A percentile compares a stretch with the other conserved stretches of the same genome.
These are phyloP conservation scores for Solanum megistacrolobum DNA, from an alignment of 257 asterid genomes.

Conservation along the genomic window DNA sequence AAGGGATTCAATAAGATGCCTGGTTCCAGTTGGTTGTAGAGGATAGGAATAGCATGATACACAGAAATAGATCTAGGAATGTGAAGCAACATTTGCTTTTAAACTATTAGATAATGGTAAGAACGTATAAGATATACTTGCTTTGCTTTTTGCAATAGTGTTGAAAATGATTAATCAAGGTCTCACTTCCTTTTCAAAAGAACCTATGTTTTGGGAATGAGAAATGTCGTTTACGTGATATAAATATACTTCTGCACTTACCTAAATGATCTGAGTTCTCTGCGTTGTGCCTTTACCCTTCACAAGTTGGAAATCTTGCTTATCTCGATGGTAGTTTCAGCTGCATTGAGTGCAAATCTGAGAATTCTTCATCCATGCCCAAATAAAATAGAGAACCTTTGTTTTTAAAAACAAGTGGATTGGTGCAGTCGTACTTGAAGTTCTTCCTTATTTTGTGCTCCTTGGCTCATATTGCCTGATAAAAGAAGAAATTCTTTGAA, in stretches of 20 bases:
- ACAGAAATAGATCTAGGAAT: neutral
- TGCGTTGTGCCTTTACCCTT: neutral
- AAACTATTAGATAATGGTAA: neutral
- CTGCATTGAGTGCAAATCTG: neutral
- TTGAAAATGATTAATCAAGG: neutral
- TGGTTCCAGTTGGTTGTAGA: constrained; percentile 38
- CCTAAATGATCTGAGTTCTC: neutral
- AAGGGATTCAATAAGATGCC: constrained; percentile 31
- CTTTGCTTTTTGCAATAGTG: neutral
- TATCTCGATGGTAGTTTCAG: neutral
- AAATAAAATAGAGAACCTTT: neutral
- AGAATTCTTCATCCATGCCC: neutral
- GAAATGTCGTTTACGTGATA: neutral
- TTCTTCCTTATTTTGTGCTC: neutral
- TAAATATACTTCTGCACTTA: neutral
- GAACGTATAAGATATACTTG: neutral
- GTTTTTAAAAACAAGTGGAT: neutral
- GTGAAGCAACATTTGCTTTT: neutral
- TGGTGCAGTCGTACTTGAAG: neutral
- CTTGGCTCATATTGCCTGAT: neutral
- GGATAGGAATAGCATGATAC: neutral
- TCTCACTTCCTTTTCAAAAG: neutral
- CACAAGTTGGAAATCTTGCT: neutral
- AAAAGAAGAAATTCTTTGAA: neutral
- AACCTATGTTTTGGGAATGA: neutral